Conservation (phyloP, 768 basidiomycete species). For the Udeniomyces megalosporus region DNA sequence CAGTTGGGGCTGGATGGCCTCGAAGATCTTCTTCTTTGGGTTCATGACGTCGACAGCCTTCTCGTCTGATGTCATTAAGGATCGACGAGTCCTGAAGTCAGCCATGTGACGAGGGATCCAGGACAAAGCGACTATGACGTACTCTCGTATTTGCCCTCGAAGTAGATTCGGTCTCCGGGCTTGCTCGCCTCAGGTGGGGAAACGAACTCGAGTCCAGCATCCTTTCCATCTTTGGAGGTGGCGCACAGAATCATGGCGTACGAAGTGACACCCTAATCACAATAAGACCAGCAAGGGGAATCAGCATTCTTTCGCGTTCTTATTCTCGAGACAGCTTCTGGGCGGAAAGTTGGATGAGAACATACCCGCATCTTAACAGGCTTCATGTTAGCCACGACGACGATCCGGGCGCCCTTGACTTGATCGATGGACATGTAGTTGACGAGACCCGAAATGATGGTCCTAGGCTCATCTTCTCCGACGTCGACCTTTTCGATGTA, state of each 20-base stretch:
- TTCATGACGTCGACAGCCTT: conserved; percentile 67
- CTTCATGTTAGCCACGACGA: conserved; percentile 41
- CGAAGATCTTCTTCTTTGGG: conserved; percentile 98
- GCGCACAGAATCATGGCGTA: conserved; percentile 96
- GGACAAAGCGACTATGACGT: conserved; percentile 19
- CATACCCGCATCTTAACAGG: not conserved
- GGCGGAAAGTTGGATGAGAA: no score
- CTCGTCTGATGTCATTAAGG: conserved; percentile 23
- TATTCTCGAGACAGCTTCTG: no score
- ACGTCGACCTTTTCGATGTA: conserved; percentile 98
- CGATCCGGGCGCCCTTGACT: conserved; percentile 66
- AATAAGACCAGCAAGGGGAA: not conserved
- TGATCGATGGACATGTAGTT: conserved; percentile 91
- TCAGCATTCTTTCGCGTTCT: no score
- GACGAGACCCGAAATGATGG: conserved; percentile 91
- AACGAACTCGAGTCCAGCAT: conserved; percentile 77
- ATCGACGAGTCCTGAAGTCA: conserved; percentile 33
- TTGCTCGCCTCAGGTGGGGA: conserved; percentile 69
- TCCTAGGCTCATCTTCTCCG: conserved; percentile 86
- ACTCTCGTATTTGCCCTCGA: conserved; percentile 86
- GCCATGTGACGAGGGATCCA: conserved; percentile 2
- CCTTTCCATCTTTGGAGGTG: conserved; percentile 49
- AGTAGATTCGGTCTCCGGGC: conserved; percentile 87
- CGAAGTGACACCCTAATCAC: conserved; percentile 79
- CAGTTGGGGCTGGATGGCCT: conserved; percentile 72